Base-by-base conservation (phyloP, 805 yeast species). In the Hanseniaspora lindneri region DNA sequence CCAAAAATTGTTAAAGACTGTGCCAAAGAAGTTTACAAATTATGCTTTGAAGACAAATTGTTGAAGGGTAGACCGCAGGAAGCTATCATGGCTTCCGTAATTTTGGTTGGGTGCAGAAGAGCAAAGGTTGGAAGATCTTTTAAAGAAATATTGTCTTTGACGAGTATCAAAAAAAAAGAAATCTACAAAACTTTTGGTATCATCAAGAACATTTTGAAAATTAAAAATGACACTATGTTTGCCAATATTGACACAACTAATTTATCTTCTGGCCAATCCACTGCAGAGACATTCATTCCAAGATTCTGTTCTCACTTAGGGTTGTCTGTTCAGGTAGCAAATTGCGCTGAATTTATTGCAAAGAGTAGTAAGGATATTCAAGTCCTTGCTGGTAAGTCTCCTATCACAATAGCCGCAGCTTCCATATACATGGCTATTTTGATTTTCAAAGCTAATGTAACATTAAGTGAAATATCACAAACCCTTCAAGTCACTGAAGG, bases 401-500 rank as follows among this genome's bases (percentile, higher is more conserved):
- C 98, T 25, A 88, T 88, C 48, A 89, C 98, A 32, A 86, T 92
- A 60, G 96, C 97, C 0, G 97, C 97, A 7, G 94, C 96, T 1
- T 94, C 92, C 4, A 89, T 92, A 42, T 92, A 89, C 66, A 80
- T 92, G 83, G 84, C 95, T 6, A 83, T 89, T 3, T 69, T 84
- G n/a, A 67, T 92, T n/a, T 88, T 88, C 62, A 83, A 83, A 39
- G 79, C 80, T 30, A 82, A 78, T 44, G 69, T 85, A 32, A 70
- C 83, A 3, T 88, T 95, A 0, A 67, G 81, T 1, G 82, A 77
- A 58, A 89, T 92, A 50, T 84, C 95, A 11, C 95, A 86, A 56
- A 83, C 83, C 57, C 77, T 96, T 16, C 97, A 96, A 56, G 97
- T 92, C 17, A 83, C 95, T 58, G 98, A 92, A 61, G 96, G 97